Evolutionary conservation across 2,329 filamentous ascomycete species (phyloP).

Genomic region (Trichoderma endophyticum): DNA sequence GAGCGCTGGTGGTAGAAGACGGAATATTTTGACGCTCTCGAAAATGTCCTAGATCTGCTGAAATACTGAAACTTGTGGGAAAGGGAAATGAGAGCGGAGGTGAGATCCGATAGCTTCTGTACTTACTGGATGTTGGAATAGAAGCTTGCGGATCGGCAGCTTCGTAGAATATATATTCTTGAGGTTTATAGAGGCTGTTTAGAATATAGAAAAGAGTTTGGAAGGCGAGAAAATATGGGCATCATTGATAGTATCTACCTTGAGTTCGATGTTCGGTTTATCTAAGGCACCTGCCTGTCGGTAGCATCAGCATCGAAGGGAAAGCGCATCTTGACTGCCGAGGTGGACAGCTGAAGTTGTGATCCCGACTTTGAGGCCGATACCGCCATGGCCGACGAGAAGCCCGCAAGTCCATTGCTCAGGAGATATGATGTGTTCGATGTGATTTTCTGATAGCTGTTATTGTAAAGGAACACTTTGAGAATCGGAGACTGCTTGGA

Average conservation of each 20-base stretch:
- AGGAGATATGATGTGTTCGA: not conserved
- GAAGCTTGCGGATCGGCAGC: not conserved
- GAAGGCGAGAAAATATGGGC: too few species aligned
- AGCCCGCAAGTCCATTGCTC: not conserved
- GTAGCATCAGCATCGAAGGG: not conserved
- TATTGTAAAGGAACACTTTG: not conserved
- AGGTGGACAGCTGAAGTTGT: too few species aligned
- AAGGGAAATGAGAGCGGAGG: too few species aligned
- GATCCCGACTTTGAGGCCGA: not conserved
- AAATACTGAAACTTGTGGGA: too few species aligned
- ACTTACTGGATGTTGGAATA: not conserved
- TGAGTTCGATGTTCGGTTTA: too few species aligned
- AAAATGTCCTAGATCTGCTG: not conserved
- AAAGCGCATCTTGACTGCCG: not conserved
- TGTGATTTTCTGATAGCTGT: not conserved
- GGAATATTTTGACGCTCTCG: not conserved
- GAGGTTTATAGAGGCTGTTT: not conserved
- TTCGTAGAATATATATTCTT: not conserved
- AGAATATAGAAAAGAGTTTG: not conserved
- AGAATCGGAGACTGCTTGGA: not conserved
- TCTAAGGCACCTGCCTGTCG: not conserved
- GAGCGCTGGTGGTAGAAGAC: too few species aligned
- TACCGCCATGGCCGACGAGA: not conserved
- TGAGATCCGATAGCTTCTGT: too few species aligned
- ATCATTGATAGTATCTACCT: not conserved